Evolutionary conservation across 2,329 filamentous ascomycete species (phyloP).

Genomic region (Hymenoscyphus linearis): DNA sequence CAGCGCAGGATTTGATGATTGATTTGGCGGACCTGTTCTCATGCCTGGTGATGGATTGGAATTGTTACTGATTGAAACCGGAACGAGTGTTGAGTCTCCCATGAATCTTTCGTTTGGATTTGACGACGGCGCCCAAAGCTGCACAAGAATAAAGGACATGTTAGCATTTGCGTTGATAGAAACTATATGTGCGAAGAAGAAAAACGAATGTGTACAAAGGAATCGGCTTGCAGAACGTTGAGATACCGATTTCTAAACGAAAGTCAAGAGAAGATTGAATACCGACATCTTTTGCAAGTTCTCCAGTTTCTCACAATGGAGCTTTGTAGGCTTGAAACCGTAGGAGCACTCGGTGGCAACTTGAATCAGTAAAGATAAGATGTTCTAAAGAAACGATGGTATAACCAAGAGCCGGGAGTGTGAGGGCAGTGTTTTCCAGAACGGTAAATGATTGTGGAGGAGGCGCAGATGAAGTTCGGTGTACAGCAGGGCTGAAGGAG

Average conservation of each 20-base stretch:
- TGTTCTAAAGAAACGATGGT: not conserved
- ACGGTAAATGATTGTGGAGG: slow-evolving; percentile 11
- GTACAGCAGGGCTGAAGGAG: not conserved
- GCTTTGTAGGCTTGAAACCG: not conserved
- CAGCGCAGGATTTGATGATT: not conserved
- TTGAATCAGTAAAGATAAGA: not conserved
- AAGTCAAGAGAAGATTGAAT: not conserved
- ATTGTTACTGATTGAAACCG: slow-evolving; percentile 13
- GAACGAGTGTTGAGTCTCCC: slow-evolving; percentile 18
- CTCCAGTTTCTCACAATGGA: not conserved
- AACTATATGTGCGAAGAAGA: not conserved
- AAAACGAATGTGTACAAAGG: not conserved
- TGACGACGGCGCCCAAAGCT: slow-evolving; percentile 17
- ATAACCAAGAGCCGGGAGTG: not conserved
- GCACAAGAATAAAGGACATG: slow-evolving; percentile 18
- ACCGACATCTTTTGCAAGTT: not conserved
- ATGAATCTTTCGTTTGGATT: slow-evolving; percentile 18
- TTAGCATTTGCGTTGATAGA: slow-evolving; percentile 13
- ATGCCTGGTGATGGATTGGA: slow-evolving; percentile 11
- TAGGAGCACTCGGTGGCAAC: not conserved
- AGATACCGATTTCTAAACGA: not conserved
- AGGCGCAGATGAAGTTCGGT: slow-evolving; percentile 11
- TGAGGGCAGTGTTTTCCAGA: slow-evolving; percentile 1
- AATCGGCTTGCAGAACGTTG: not conserved
- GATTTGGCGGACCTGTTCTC: slow-evolving; percentile 8